A percentile compares a stretch with the other conserved stretches of the same genome.
These are phyloP conservation scores for Yamadazyma atmosphaerica DNA, from an alignment of 1,139 yeast genomes.

Conservation along the genomic window DNA sequence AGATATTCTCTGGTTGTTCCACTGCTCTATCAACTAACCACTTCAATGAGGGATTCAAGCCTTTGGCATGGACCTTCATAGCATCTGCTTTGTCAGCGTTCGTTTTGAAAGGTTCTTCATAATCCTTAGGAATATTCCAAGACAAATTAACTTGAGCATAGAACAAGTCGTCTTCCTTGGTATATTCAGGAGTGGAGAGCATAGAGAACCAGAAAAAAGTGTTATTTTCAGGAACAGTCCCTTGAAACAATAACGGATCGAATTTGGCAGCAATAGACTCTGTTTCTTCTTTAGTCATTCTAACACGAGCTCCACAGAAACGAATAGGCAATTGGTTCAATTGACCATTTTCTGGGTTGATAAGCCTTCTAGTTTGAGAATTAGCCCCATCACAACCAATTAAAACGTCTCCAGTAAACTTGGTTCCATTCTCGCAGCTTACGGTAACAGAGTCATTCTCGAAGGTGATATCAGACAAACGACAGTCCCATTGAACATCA, in stretches of 20 bases:
- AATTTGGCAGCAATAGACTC: conserved; percentile 17
- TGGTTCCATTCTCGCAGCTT: conserved; percentile 19
- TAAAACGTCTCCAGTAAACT: conserved; percentile 21
- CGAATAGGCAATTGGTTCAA: conserved; percentile 24
- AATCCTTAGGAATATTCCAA: conserved; percentile 16
- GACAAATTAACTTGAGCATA: conserved; percentile 23
- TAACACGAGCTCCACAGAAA: conserved; percentile 26
- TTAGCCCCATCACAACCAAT: conserved; percentile 27
- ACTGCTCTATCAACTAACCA: conserved; percentile 18
- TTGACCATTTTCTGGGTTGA: conserved; percentile 19
- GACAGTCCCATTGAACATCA: conserved; percentile 26
- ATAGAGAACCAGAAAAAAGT: conserved; percentile 29
- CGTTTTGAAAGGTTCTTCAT: conserved; percentile 17
- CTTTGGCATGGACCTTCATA: conserved; percentile 16
- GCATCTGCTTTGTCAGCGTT: conserved; percentile 18
- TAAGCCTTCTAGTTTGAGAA: conserved; percentile 20
- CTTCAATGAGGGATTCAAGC: conserved; percentile 15
- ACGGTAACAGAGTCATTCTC: conserved; percentile 16
- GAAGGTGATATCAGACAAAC: conserved; percentile 13
- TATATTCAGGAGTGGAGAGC: conserved; percentile 23
- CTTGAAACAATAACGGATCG: conserved; percentile 28
- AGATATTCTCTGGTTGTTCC: conserved; percentile 12
- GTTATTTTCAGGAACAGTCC: conserved; percentile 23
- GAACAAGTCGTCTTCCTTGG: conserved; percentile 14
- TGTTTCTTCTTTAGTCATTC: conserved; percentile 19